Percentiles rank a stretch among this genome's conserved stretches.
Evolutionary conservation across 441 rosid genomes (phyloP).

Genomic region (Erodium moschatum): DNA sequence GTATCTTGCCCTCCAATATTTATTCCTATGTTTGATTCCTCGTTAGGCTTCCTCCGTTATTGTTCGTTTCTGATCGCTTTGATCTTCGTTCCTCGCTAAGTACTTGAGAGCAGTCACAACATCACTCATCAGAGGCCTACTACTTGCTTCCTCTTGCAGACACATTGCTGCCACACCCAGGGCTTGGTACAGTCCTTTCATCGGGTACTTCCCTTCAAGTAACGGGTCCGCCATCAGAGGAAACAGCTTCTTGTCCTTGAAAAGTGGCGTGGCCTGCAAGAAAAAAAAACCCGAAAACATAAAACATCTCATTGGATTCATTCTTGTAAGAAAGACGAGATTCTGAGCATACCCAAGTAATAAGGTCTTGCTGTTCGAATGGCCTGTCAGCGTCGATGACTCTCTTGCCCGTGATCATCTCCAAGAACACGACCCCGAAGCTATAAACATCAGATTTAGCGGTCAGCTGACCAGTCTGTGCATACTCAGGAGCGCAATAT

Average conservation of each 20-base stretch:
- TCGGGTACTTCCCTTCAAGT: conserved; percentile 55
- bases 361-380: conserved; percentile 69
- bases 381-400: conserved; percentile 67
- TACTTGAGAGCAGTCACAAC: conserved; percentile 83
- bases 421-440: conserved; percentile 85
- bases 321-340: conserved; percentile 8
- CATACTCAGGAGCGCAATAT: conserved; percentile 89
- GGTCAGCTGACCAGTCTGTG: conserved; percentile 72
- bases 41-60: background rate
- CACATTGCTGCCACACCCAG: conserved; percentile 96
- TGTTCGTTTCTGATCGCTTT: background rate
- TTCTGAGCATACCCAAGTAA: conserved; percentile 55
- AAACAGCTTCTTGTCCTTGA: conserved; percentile 70
- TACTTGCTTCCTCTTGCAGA: conserved; percentile 75
- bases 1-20: too few relatives aligned
- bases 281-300: background rate
- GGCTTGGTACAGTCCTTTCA: conserved; percentile 77
- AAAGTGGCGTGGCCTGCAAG: conserved; percentile 73
- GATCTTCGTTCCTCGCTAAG: conserved; percentile 30
- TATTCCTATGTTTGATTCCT: too few relatives aligned
- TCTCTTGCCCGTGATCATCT: conserved; percentile 85
- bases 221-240: conserved; percentile 70
- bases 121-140: conserved; percentile 80
- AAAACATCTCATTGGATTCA: background rate
- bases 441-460: conserved; percentile 84